phyloP scores from a whole-genome alignment of 2,329 filamentous ascomycete species.

The Alternaria sp. region DNA sequence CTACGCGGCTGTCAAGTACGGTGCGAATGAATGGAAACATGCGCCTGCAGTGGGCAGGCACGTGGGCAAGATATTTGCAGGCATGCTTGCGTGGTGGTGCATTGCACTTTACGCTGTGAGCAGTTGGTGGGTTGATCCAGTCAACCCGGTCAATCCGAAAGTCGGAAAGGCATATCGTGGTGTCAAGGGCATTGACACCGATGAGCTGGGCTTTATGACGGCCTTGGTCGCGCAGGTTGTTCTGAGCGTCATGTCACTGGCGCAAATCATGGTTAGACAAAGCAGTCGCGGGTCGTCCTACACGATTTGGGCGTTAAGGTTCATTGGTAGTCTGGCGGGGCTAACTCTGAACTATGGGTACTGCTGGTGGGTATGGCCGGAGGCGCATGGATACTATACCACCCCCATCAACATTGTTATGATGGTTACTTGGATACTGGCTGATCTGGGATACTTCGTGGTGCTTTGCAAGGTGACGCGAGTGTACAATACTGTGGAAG shows the following conservation, averaged over 20 bases:
- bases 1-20: conserved; percentile 58
- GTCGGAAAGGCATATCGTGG: conserved; percentile 46
- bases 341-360: conserved; percentile 56
- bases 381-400: conserved; percentile 60
- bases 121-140: conserved; percentile 58
- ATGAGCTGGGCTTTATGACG: conserved; percentile 62
- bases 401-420: conserved; percentile 57
- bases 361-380: conserved; percentile 62
- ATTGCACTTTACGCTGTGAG: conserved; percentile 56
- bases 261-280: conserved; percentile 57
- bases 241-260: conserved; percentile 53
- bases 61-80: conserved; percentile 50
- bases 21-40: conserved; percentile 56
- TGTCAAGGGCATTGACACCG: conserved; percentile 57
- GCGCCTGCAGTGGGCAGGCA: conserved; percentile 55
- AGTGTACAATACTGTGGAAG: neutral
- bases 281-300: conserved; percentile 62
- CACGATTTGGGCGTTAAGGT: conserved; percentile 84
- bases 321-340: conserved; percentile 82
- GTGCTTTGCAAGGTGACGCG: conserved; percentile 43
- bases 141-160: conserved; percentile 59
- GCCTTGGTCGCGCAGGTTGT: conserved; percentile 57
- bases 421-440: conserved; percentile 52
- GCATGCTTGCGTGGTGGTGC: conserved; percentile 51
- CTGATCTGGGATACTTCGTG: conserved; percentile 59